phyloP scores from a whole-genome alignment of 495 filamentous ascomycete genomes.

The Neurospora sp. region DNA sequence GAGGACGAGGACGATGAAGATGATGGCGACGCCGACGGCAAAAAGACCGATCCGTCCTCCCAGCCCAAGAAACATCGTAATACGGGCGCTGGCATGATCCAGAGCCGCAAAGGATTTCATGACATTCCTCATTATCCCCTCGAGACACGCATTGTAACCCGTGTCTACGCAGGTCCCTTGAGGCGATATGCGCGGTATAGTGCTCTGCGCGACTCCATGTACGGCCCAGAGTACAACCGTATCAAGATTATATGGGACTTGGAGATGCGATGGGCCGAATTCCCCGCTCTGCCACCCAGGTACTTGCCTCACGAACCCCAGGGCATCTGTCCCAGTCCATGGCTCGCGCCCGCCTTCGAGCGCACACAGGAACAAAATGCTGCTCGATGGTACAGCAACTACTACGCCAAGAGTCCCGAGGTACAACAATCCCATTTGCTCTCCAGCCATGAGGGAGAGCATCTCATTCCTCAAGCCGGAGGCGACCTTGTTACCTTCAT shows the following conservation, averaged over 20 bases:
- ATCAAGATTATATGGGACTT: constrained; percentile 30
- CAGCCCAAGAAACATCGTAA: constrained; percentile 12
- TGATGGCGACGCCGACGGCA: constrained; percentile 4
- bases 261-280: constrained; percentile 28
- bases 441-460: constrained; percentile 9
- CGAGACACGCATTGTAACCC: constrained; percentile 35
- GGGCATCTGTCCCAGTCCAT: constrained; percentile 28
- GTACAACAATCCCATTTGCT: constrained; percentile 18
- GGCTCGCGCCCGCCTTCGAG: constrained; percentile 28
- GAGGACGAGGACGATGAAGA: constrained; percentile 11
- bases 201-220: constrained; percentile 33
- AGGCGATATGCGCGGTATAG: constrained; percentile 34
- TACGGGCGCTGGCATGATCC: constrained; percentile 15
- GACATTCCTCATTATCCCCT: constrained; percentile 35
- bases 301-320: constrained; percentile 12
- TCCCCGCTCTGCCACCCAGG: constrained; percentile 29
- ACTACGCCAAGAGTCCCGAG: constrained; percentile 6
- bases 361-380: constrained; percentile 17
- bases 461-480: constrained; percentile 21
- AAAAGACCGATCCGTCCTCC: constrained; percentile 8
- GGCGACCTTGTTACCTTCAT: constrained; percentile 24
- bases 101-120: constrained; percentile 18
- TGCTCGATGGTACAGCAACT: constrained; percentile 21
- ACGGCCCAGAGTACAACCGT: constrained; percentile 28
- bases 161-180: constrained; percentile 35